Conservation (phyloP, 225 moss, liverwort and hornwort genomes). For the Takakia lepidozioides region DNA sequence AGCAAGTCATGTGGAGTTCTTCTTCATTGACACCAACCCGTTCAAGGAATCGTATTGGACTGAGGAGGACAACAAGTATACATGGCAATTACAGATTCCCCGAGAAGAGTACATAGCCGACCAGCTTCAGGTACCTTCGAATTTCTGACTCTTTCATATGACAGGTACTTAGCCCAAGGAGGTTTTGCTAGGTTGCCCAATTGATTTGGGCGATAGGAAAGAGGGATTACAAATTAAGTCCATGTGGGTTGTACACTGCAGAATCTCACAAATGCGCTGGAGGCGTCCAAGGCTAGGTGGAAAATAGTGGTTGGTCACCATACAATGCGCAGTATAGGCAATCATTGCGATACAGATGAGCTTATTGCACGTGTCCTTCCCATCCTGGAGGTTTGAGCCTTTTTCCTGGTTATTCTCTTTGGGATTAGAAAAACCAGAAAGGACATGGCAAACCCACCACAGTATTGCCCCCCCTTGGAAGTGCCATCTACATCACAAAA, state of each 20-base stretch:
- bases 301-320: slow-evolving; percentile 76
- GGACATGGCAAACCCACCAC: no score
- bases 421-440: no score
- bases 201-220: no score
- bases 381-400: slow-evolving; percentile 36
- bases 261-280: slow-evolving; percentile 30
- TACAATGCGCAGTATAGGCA: slow-evolving; percentile 57
- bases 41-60: slow-evolving; percentile 63
- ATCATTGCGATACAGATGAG: slow-evolving; percentile 56
- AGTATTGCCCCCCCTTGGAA: no score
- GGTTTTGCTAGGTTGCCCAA: no score
- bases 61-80: slow-evolving; percentile 17
- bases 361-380: slow-evolving; percentile 53
- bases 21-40: slow-evolving; percentile 72
- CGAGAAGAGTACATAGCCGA: slow-evolving; percentile 46
- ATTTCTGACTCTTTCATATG: no score
- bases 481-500: no score
- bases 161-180: no score
- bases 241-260: slow-evolving; percentile 5
- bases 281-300: slow-evolving; percentile 50
- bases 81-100: slow-evolving; percentile 46
- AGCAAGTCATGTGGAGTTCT: slow-evolving; percentile 49
- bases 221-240: neutral
- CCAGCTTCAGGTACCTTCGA: slow-evolving; percentile 42
- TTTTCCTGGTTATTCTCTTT: no score